These are phyloP conservation scores for Penicillium sp. DNA, from an alignment of 2,329 filamentous ascomycete species.

Conservation along the genomic window DNA sequence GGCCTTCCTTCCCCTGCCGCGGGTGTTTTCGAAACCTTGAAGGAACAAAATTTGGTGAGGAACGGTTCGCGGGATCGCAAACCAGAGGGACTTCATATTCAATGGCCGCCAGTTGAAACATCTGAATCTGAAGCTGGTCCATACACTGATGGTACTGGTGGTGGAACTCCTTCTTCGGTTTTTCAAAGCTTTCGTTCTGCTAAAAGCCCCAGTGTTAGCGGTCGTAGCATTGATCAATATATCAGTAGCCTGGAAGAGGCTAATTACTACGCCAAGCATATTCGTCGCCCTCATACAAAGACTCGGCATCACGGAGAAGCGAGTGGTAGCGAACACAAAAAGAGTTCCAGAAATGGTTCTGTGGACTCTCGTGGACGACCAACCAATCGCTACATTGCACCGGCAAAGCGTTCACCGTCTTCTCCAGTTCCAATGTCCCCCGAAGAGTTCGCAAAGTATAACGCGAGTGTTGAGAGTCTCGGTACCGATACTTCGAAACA, in stretches of 20 bases:
- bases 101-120: conserved; percentile 52
- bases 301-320: conserved; percentile 44
- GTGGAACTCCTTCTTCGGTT: conserved; percentile 33
- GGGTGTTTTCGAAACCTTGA: conserved; percentile 59
- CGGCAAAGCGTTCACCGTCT: conserved; percentile 80
- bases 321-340: conserved; percentile 46
- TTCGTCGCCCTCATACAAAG: conserved; percentile 45
- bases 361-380: conserved; percentile 65
- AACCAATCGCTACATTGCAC: conserved; percentile 63
- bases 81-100: conserved; percentile 68
- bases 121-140: conserved; percentile 40
- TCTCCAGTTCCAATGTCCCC: conserved; percentile 94
- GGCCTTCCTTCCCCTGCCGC: conserved; percentile 66
- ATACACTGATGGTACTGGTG: conserved; percentile 54
- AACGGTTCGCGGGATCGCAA: conserved; percentile 70
- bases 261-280: conserved; percentile 56
- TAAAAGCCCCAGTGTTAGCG: conserved; percentile 57
- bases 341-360: conserved; percentile 57
- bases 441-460: conserved; percentile 61
- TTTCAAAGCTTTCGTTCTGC: conserved; percentile 47
- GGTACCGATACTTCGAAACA: conserved; percentile 31
- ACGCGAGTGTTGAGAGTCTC: conserved; percentile 46
- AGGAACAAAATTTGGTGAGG: conserved; percentile 56
- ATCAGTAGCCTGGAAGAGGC: conserved; percentile 82
- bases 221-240: conserved; percentile 72